These are phyloP conservation scores for Berberis thunbergii DNA, from an alignment of 164 flowering plant species.

Conservation along the genomic window DNA sequence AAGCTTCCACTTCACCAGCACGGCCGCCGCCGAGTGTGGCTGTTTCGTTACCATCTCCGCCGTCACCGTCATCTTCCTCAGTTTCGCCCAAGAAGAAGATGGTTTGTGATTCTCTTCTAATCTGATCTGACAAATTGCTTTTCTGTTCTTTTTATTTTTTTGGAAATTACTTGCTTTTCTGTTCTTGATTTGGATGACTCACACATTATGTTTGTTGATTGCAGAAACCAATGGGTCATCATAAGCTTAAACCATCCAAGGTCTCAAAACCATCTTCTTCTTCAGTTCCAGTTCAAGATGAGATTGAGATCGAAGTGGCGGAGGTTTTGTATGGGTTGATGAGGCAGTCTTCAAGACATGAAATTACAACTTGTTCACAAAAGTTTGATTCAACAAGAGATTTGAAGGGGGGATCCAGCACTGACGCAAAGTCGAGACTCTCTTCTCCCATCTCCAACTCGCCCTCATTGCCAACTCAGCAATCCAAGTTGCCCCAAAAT, in stretches of 20 bases:
- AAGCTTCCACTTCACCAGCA: constrained; percentile 75
- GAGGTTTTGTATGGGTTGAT: constrained; percentile 44
- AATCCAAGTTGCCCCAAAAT: constrained; percentile 30
- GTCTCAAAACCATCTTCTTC: constrained; percentile 16
- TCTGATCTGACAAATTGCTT: not conserved
- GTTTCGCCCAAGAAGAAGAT: constrained; percentile 51
- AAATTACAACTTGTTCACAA: constrained; percentile 18
- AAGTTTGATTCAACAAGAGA: constrained; percentile 34
- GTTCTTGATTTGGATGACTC: not conserved
- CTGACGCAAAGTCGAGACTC: constrained; percentile 53
- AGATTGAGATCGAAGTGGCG: constrained; percentile 80
- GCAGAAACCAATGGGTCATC: constrained; percentile 55
- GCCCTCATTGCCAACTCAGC: constrained; percentile 9
- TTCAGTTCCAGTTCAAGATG: constrained; percentile 45
- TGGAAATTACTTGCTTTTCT: not conserved
- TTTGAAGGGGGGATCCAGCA: constrained; percentile 21
- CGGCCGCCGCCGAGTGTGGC: constrained; percentile 19
- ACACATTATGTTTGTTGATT: constrained; percentile 5
- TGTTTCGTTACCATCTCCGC: constrained; percentile 28
- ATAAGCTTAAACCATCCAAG: constrained; percentile 54
- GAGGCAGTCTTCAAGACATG: constrained; percentile 62
- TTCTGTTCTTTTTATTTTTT: not conserved
- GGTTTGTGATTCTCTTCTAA: constrained; percentile 24
- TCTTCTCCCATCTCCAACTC: constrained; percentile 60
- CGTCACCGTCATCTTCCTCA: constrained; percentile 64